Percentiles rank a stretch among this genome's conserved stretches.
phyloP scores from a whole-genome alignment of 225 moss, liverwort and hornwort species.

The Ulota crispa region DNA sequence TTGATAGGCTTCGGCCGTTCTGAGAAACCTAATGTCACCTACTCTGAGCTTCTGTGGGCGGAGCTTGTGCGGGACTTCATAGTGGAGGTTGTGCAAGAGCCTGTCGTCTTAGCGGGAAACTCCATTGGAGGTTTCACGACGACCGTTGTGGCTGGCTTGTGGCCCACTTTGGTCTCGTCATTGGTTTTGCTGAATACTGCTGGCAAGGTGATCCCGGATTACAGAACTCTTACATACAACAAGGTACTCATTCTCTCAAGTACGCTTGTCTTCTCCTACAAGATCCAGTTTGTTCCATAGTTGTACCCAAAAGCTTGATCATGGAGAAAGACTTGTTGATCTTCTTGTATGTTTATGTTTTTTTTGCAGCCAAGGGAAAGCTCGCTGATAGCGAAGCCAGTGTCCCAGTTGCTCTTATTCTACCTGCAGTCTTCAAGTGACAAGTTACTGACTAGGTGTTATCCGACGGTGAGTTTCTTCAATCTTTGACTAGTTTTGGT shows the following conservation, averaged over 20 bases:
- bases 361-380: conserved; percentile 73
- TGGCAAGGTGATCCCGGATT: conserved; percentile 81
- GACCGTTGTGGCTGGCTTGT: conserved; percentile 82
- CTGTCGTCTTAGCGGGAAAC: conserved; percentile 78
- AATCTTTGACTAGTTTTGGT: background rate
- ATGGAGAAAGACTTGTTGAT: background rate
- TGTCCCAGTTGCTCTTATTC: conserved; percentile 73
- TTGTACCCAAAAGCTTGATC: background rate
- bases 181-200: conserved; percentile 86
- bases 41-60: conserved; percentile 87
- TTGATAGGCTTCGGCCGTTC: conserved; percentile 96
- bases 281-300: background rate
- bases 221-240: conserved; percentile 64
- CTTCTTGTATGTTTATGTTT: background rate
- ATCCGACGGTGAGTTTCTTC: conserved; percentile 62
- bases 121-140: conserved; percentile 91
- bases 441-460: conserved; percentile 81
- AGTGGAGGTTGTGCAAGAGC: conserved; percentile 82
- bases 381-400: conserved; percentile 66
- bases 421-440: conserved; percentile 82
- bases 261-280: background rate
- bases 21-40: conserved; percentile 82
- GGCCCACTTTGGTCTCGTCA: conserved; percentile 80
- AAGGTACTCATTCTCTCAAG: conserved; percentile 47
- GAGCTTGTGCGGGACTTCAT: conserved; percentile 95